Base-by-base conservation (phyloP, 2,329 filamentous ascomycete genomes). In the Drechmeria coniospora region DNA sequence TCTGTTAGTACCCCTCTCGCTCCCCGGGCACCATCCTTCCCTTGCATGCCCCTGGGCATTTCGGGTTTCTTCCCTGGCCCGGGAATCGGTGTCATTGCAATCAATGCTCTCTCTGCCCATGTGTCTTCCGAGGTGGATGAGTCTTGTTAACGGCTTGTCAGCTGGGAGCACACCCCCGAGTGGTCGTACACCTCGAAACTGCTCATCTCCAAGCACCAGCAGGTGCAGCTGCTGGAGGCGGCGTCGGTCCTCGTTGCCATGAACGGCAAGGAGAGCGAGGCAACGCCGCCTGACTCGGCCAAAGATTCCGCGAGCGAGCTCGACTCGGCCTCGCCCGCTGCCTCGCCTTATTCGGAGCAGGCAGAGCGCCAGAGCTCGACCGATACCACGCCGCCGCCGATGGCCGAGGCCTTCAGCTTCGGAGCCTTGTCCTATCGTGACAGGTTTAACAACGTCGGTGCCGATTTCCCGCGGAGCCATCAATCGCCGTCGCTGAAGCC, bases 151-250 rank as follows among this genome's bases (percentile, higher is more conserved):
- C 25, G 15, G 23, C 26, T 29, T 31, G 28, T 23, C 72, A 98
- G 87, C 68, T 98, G 90, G 90, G 90, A 98, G 63, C 90, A 98
- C 59, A 92, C 92, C 53, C 87, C 90, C 41, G 83, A 93, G 61
- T 98, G 90, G 90, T 81, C 86, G 28, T 78, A 79, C 52, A 98
- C 90, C 31, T 95, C 90, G 43, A 95, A 95, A 61, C 67, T 95
- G 50, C 75, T 95, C 51, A 95, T 98, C 45, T 95, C 87, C 44
- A 98, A 98, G 68, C 90, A 98, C 56, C 90, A 98, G 59, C 90
- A 98, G 62, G 90, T 98, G 29, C 90, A 98, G 55, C 69, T 98
- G 34, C 70, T 98, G 34, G 90, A 98, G 57, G 90, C 90, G 22
- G 90, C 90, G 21, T 92, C 84, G n/a, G 90, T 95, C 28, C 65